A percentile compares a stretch with the other conserved stretches of the same genome.
These are phyloP conservation scores for Phyllosticta capitalensis DNA, from an alignment of 2,329 filamentous ascomycete species.

Conservation along the genomic window DNA sequence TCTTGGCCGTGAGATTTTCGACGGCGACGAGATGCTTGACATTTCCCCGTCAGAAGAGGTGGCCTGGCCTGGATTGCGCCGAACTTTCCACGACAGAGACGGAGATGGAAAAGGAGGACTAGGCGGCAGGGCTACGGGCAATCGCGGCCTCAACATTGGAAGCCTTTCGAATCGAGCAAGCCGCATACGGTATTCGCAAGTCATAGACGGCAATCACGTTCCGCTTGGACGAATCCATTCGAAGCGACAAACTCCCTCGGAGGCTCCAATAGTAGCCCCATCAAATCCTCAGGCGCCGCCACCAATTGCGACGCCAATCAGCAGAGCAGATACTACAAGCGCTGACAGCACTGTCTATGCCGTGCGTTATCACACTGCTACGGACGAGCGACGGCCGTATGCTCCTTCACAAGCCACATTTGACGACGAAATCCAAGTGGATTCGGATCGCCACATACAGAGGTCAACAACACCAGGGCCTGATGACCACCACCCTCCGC, in stretches of 20 bases:
- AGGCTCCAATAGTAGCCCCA: not conserved
- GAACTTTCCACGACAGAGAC: conserved; percentile 24
- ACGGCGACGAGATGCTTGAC: conserved; percentile 87
- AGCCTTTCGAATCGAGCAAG: conserved; percentile 21
- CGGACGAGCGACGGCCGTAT: conserved; percentile 31
- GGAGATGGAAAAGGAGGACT: conserved; percentile 21
- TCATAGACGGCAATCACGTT: conserved; percentile 10
- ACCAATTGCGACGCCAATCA: conserved; percentile 46
- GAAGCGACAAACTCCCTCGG: not conserved
- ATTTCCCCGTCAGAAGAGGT: conserved; percentile 50
- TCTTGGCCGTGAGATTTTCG: conserved; percentile 80
- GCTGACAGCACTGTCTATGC: conserved; percentile 56
- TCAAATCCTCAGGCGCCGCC: conserved; percentile 32
- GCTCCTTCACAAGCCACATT: conserved; percentile 21
- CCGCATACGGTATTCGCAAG: conserved; percentile 15
- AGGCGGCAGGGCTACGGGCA: conserved; percentile 18
- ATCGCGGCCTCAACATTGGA: conserved; percentile 19
- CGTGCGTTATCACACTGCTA: conserved; percentile 49
- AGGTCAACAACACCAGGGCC: conserved; percentile 1
- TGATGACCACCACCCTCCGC: conserved; percentile 1
- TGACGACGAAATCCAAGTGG: conserved; percentile 14
- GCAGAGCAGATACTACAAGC: conserved; percentile 51
- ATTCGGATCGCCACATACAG: not conserved
- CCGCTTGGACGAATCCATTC: conserved; percentile 10
- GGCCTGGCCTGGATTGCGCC: conserved; percentile 38